These are phyloP conservation scores for Taxawa tesnikishii DNA, from an alignment of 2,329 filamentous ascomycete genomes.

Conservation along the genomic window DNA sequence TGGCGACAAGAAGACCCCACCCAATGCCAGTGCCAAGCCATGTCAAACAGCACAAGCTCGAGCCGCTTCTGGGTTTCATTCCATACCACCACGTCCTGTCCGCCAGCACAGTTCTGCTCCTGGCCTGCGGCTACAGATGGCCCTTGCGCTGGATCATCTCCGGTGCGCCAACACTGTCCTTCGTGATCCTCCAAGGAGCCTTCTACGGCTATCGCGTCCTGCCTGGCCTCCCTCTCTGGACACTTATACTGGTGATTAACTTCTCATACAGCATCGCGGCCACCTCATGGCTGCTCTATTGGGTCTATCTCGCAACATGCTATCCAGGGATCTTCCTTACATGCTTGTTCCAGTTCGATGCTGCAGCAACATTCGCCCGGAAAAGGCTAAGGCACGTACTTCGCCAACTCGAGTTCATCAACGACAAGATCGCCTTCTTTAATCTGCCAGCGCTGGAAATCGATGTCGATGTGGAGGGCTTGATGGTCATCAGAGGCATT, in stretches of 20 bases:
- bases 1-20: too few relatives aligned
- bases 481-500: slow-evolving; percentile 40
- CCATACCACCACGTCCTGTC: background rate
- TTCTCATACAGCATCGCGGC: slow-evolving; percentile 33
- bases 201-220: slow-evolving; percentile 25
- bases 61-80: background rate
- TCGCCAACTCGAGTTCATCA: slow-evolving; percentile 35
- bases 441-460: slow-evolving; percentile 41
- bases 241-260: slow-evolving; percentile 33
- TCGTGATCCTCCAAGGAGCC: slow-evolving; percentile 23
- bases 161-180: slow-evolving; percentile 26
- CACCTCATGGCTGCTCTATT: slow-evolving; percentile 41
- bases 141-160: slow-evolving; percentile 27
- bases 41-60: background rate
- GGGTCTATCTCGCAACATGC: slow-evolving; percentile 27
- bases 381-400: slow-evolving; percentile 23
- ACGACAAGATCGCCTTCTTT: slow-evolving; percentile 38
- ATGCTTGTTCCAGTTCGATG: slow-evolving; percentile 35
- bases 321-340: slow-evolving; percentile 30
- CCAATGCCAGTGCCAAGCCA: background rate
- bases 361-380: slow-evolving; percentile 23
- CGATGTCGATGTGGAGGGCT: slow-evolving; percentile 39
- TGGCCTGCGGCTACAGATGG: slow-evolving; percentile 12
- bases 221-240: slow-evolving; percentile 33
- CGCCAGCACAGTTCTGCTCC: background rate